A percentile compares a stretch with the other conserved stretches of the same genome.
phyloP scores from a whole-genome alignment of 148 eudicot genomes.

The Cornus kousa region DNA sequence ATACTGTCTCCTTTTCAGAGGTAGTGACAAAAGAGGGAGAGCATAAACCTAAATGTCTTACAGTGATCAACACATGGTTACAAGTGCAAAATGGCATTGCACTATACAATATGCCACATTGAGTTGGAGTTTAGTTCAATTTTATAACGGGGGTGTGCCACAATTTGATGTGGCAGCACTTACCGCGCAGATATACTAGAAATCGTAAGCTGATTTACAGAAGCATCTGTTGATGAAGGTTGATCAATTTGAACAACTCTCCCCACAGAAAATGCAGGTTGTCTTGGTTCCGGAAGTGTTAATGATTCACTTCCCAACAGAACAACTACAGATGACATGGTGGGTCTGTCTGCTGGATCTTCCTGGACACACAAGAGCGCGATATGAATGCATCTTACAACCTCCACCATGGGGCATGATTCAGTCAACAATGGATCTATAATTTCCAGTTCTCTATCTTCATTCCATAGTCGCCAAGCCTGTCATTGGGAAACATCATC shows the following conservation, averaged over 20 bases:
- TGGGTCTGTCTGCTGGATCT: conserved; percentile 8
- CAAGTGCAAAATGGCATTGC: no score
- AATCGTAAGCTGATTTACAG: conserved; percentile 7
- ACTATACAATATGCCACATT: no score
- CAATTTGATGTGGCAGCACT: neutral
- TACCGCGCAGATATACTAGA: conserved; percentile 8
- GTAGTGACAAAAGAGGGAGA: no score
- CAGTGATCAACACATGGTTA: no score
- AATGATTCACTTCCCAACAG: conserved; percentile 7
- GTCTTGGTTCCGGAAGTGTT: conserved; percentile 8
- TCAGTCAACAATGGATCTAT: neutral
- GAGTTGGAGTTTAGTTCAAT: no score
- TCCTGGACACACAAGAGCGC: conserved; percentile 12
- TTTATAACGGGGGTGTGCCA: no score
- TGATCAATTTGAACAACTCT: neutral
- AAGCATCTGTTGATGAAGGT: neutral
- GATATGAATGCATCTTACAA: neutral
- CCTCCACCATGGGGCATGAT: neutral
- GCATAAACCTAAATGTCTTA: no score
- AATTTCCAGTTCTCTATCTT: neutral
- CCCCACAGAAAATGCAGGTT: conserved; percentile 1
- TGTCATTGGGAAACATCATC: neutral
- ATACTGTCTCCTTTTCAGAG: no score
- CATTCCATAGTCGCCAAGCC: conserved; percentile 11
- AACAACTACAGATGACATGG: conserved; percentile 11